Evolutionary conservation across 495 filamentous ascomycete genomes (phyloP), one percentile per base, ranked within the genome.

Genomic region (Penicillium argentinense): DNA sequence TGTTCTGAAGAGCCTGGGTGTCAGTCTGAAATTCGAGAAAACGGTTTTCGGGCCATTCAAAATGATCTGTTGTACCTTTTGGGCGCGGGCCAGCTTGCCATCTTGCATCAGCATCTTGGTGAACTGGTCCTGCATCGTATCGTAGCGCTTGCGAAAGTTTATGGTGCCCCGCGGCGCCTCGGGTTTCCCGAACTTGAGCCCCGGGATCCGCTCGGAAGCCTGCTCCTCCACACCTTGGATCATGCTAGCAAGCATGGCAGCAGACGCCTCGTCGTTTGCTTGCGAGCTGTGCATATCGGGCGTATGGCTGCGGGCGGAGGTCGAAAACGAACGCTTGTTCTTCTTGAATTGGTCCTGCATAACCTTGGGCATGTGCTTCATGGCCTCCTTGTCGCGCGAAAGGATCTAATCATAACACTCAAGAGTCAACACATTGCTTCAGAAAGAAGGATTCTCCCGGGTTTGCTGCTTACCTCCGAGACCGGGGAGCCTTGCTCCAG

Each of bases 41-140:
- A 41, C 19, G 9, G 8, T 18, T 5, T 12, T 8, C 3, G 0
- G 33, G n/a, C 9, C 13, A 5, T 30, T 30, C 12, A n/a, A n/a
- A 6, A 9, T 9, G 4, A 19, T 4, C 18, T 36, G 0, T 17
- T 14, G 34, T 78, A 95, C 89, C 78, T 83, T 83, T 64, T 96
- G 87, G 16, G 89, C 91, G 67, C 76, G 73, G 56, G 81, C 80
- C 58, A 91, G 73, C 68, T 96, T 95, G 37, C 93, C 93, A 69
- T 96, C 78, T 49, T 74, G 71, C 92, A 97, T 98, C 42, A 98
- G 51, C 42, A 95, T 77, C 66, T 89, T 91, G 13, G 89, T 95
- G 53, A 97, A 75, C 72, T 96, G 93, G 33, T 84, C 71, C 24
- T 97, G 70, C 17, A 97, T 65, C 3, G 87, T 77, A 56, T 95